phyloP scores from a whole-genome alignment of 305 asterid species.

The Fraxinus sp. region DNA sequence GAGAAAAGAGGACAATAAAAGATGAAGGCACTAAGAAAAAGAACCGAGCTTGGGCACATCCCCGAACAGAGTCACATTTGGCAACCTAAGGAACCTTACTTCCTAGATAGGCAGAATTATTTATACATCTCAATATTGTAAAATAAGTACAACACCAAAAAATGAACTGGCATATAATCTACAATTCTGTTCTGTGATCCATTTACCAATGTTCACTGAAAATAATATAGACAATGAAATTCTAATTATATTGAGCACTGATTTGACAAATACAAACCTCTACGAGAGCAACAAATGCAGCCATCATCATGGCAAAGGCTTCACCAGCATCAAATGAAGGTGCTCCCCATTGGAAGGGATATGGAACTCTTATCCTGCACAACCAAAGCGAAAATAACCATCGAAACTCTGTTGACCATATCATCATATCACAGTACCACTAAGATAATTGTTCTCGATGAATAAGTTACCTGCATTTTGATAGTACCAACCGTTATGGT shows the following conservation, averaged over 20 bases:
- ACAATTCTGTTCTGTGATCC: background rate
- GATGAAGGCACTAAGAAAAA: background rate
- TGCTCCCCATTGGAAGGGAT: constrained; percentile 60
- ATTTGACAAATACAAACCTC: constrained; percentile 35
- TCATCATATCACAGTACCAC: background rate
- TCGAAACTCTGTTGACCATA: background rate
- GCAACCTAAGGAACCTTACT: background rate
- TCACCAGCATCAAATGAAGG: constrained; percentile 59
- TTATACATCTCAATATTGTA: background rate
- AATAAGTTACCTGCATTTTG: background rate
- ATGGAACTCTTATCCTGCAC: constrained; percentile 55
- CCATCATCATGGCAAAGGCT: constrained; percentile 57
- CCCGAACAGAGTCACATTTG: background rate
- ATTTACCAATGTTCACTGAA: background rate
- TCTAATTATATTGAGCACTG: background rate
- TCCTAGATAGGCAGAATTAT: background rate
- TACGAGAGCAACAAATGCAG: constrained; percentile 52
- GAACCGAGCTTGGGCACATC: background rate
- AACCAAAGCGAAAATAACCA: background rate
- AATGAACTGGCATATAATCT: background rate
- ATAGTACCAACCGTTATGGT: background rate
- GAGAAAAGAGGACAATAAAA: background rate
- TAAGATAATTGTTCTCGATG: background rate
- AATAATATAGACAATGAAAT: background rate
- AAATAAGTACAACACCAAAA: background rate